Evolutionary conservation across 352 stramenopile species (phyloP).

Genomic region (Pythium myriotylum): DNA sequence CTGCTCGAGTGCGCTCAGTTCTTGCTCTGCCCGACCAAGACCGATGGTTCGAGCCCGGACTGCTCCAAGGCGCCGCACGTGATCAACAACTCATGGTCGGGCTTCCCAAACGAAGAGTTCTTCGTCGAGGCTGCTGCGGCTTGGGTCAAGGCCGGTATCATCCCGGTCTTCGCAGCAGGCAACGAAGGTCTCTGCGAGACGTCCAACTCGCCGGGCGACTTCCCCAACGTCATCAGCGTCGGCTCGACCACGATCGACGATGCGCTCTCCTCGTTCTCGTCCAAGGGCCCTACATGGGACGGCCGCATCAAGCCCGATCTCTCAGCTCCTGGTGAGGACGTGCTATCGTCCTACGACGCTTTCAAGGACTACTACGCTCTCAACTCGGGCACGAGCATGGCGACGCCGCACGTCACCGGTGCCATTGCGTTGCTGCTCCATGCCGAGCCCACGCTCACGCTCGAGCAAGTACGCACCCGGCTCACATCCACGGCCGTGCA

Average conservation of each 20-base stretch:
- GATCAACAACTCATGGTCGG: conserved; percentile 33
- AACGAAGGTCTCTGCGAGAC: conserved; percentile 25
- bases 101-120: conserved; percentile 7
- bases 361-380: not conserved
- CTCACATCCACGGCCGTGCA: conserved; percentile 12
- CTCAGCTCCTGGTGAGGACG: conserved; percentile 17
- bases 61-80: conserved; percentile 24
- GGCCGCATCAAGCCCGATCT: conserved; percentile 32
- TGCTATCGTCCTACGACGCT: conserved; percentile 7
- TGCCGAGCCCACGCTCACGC: conserved; percentile 27
- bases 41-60: conserved; percentile 6
- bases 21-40: conserved; percentile 32
- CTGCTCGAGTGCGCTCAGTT: conserved; percentile 30
- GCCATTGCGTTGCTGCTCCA: conserved; percentile 29
- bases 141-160: conserved; percentile 31
- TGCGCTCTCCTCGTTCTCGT: conserved; percentile 13
- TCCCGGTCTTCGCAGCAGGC: conserved; percentile 30
- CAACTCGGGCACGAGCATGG: conserved; percentile 25
- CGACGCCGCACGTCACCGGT: conserved; percentile 31
- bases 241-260: conserved; percentile 19
- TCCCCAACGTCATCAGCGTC: conserved; percentile 29
- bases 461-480: conserved; percentile 15
- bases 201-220: conserved; percentile 21
- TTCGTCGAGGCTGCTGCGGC: conserved; percentile 15
- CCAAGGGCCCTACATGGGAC: conserved; percentile 15